Base-by-base conservation (phyloP, 169 alveolate species). In the Eimeria sp. region DNA sequence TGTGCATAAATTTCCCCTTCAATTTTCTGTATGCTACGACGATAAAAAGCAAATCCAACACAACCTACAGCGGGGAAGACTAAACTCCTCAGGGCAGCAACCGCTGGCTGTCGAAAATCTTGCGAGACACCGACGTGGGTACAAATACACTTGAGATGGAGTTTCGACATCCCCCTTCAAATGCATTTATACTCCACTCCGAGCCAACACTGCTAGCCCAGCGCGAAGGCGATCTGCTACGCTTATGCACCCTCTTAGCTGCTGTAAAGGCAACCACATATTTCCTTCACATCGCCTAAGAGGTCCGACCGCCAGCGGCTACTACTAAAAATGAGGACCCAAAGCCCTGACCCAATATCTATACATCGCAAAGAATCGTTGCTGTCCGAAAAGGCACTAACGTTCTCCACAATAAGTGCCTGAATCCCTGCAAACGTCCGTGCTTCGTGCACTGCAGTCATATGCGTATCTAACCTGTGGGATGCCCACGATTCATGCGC, bases 231-330 rank as follows among this genome's bases (percentile, higher is more conserved):
- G 86, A 75, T 47, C 58, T 40, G 86, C 58, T 75, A 40, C 86
- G 30, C 45, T 47, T 47, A 22, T 45, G 86, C 86, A 25, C 40
- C 30, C 86, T 47, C 34, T 43, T 16, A 75, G 45, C 30, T 45
- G 86, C 86, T 75, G 58, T 45, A 45, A 30, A 75, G 86, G 86
- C 86, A 40, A 45, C 78, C 78, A 34, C 61, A 5, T 61, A 22
- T 47, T 73, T 75, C 86, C 58, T 43, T 75, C 63, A 43, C 63
- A 43, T 6, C 40, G 86, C 20, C 0, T 45, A 75, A 75, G 54
- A 57, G 86, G 34, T 75, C 86, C 18, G 54, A 75, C 86, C 34
- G 61, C 86, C 86, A 45, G 63, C 86, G 58, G 86, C 63, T 16
- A 75, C 63, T 43, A 75, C 86, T 45, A 75, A 70, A 75, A 70